phyloP scores from a whole-genome alignment of 768 basidiomycete species.

The Suillus subalutaceus region DNA sequence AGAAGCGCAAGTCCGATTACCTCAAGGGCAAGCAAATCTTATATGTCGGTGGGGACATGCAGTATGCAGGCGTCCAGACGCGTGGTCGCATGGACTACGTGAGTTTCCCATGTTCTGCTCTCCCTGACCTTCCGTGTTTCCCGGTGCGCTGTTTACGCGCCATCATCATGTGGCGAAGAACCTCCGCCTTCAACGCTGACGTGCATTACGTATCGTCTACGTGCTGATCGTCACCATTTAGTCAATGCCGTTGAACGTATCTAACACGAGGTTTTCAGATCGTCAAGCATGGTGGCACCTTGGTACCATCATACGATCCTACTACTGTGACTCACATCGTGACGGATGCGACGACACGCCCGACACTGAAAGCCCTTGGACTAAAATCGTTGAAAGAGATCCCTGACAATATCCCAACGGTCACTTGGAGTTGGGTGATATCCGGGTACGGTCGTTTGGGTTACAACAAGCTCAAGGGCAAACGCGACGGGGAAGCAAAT shows the following conservation, averaged over 20 bases:
- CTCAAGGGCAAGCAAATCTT: constrained; percentile 59
- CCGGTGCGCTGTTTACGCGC: constrained; percentile 3
- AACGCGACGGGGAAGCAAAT: constrained; percentile 9
- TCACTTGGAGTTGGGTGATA: constrained; percentile 65
- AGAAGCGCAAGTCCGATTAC: constrained; percentile 32
- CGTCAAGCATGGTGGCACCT: constrained; percentile 60
- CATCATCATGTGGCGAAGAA: background rate
- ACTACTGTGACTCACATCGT: constrained; percentile 67
- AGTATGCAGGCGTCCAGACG: constrained; percentile 51
- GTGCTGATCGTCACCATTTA: background rate
- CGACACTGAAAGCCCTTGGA: constrained; percentile 44
- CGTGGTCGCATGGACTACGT: constrained; percentile 64
- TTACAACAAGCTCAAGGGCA: constrained; percentile 16
- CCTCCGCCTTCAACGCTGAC: constrained; percentile 5
- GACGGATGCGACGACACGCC: constrained; percentile 41
- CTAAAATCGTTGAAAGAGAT: constrained; percentile 57
- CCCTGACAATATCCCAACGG: constrained; percentile 64
- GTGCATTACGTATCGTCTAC: background rate
- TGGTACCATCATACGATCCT: constrained; percentile 62
- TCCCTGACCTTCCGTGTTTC: constrained; percentile 3
- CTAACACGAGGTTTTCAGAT: constrained; percentile 45
- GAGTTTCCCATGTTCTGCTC: constrained; percentile 30
- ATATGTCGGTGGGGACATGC: constrained; percentile 62
- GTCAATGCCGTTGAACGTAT: background rate
- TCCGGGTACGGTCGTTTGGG: constrained; percentile 37